Evolutionary conservation across 2,329 filamentous ascomycete species (phyloP), one percentile per base, ranked within the genome.

Genomic region (Fusarium sp.): DNA sequence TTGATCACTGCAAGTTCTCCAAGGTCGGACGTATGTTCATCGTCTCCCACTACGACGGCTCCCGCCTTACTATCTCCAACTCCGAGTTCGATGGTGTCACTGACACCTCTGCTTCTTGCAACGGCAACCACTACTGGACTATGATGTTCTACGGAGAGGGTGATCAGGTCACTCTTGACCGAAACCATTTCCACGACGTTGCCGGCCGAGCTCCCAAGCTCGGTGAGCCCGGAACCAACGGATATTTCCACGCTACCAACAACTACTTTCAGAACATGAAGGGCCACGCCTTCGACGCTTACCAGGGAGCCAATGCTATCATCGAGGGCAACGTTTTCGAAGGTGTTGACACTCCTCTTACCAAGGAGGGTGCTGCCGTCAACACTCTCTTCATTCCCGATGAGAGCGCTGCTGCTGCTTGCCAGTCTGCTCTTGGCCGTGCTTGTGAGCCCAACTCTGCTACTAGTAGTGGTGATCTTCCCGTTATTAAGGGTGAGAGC

Each of bases 201-300:
- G 70, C 75, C 5, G 75, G 75, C 18, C 74, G 75, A 41, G 68
- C 74, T 10, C 75, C 75, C 33, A 74, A 76, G 66, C 76, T 85
- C 16, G 72, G 72, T 31, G 69, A 65, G 31, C 63, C 66, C 3
- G 69, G 65, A 0, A 63, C 57, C 38, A 70, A 49, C 24, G 67
- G 66, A 10, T 66, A 64, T 20, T 72, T 77, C 63, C 73, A 76
- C 16, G 73, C 70, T 16, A 56, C 60, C 66, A 77, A 76, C 70
- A 76, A 76, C 70, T 66, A 65, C 39, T 77, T 77, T 49, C 66
- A 60, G 37, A 74, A 73, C 55, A 76, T 76, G 68, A 63, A 73
- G 26, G 75, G 74, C 24, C 86, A 88, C 74, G 86, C 82, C 20
- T 80, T 83, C 16, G 86, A 89, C 78, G 87, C 78, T 57, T 78